A percentile compares a stretch with the other conserved stretches of the same genome.
Conservation (phyloP, 129 eudicot species). For the Glebionis coronaria region DNA sequence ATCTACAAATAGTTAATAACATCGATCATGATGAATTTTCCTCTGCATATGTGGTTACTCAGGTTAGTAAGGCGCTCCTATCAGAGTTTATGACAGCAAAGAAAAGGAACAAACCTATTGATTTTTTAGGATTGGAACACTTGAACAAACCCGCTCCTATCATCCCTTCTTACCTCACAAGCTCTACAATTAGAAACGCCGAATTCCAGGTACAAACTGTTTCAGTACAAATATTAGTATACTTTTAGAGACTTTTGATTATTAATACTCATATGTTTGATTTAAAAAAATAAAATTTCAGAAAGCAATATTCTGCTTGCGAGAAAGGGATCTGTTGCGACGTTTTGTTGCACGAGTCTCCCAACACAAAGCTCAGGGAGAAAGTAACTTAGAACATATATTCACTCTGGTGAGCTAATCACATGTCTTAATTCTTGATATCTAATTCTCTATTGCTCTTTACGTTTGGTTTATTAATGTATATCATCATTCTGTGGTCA, state of each 20-base stretch:
- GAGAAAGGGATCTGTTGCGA: slow-evolving; percentile 77
- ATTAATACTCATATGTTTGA: background rate
- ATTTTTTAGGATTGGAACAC: slow-evolving; percentile 83
- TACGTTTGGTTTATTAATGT: no score
- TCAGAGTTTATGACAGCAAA: slow-evolving; percentile 59
- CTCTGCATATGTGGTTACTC: background rate
- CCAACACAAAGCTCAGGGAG: slow-evolving; percentile 47
- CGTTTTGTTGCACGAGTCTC: slow-evolving; percentile 73
- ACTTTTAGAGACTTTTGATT: background rate
- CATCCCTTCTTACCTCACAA: slow-evolving; percentile 69
- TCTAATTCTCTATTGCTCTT: no score
- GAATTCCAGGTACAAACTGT: slow-evolving; percentile 57
- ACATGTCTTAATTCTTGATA: no score
- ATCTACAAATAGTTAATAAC: no score
- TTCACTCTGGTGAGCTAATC: slow-evolving; percentile 43
- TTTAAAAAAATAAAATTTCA: slow-evolving; percentile 17
- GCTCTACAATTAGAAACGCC: slow-evolving; percentile 49
- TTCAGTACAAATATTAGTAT: background rate
- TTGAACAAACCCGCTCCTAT: slow-evolving; percentile 65
- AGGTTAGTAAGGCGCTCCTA: slow-evolving; percentile 89
- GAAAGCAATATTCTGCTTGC: slow-evolving; percentile 64
- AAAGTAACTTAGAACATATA: slow-evolving; percentile 57
- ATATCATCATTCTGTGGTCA: no score
- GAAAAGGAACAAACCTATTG: slow-evolving; percentile 65
- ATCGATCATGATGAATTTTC: no score